phyloP scores from a whole-genome alignment of 805 yeast genomes.

The Ogataea paraovalis region DNA sequence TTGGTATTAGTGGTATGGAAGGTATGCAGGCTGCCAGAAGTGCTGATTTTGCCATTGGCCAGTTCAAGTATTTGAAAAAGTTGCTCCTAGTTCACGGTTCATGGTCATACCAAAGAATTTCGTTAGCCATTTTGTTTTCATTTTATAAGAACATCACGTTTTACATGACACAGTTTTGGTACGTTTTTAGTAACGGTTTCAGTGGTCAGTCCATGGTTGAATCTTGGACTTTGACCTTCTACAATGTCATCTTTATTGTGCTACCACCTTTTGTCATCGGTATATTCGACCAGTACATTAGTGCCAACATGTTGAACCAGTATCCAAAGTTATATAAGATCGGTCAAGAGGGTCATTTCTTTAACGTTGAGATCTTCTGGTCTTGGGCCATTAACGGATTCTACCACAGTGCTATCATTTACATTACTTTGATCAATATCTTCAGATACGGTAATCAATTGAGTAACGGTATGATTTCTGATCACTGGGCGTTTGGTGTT shows the following conservation, averaged over 20 bases:
- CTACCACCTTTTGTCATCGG: slow-evolving; percentile 96
- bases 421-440: slow-evolving; percentile 64
- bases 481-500: slow-evolving; percentile 95
- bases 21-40: slow-evolving; percentile 99
- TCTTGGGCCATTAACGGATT: slow-evolving; percentile 96
- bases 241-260: slow-evolving; percentile 91
- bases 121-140: slow-evolving; percentile 88
- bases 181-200: slow-evolving; percentile 83
- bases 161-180: slow-evolving; percentile 99
- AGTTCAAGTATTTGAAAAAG: slow-evolving; percentile 81
- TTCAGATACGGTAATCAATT: slow-evolving; percentile 66
- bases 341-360: slow-evolving; percentile 85
- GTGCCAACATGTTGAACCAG: slow-evolving; percentile 81
- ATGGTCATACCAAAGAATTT: slow-evolving; percentile 95
- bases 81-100: slow-evolving; percentile 90
- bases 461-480: slow-evolving; percentile 65
- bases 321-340: slow-evolving; percentile 90
- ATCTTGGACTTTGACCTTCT: slow-evolving; percentile 96
- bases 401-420: slow-evolving; percentile 85
- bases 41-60: slow-evolving; percentile 96
- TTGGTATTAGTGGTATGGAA: slow-evolving; percentile 98
- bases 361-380: slow-evolving; percentile 92
- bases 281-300: slow-evolving; percentile 92
- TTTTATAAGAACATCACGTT: slow-evolving; percentile 94
- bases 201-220: slow-evolving; percentile 96